These are phyloP conservation scores for Populus hybrid DNA, from an alignment of 441 rosid genomes.

Conservation along the genomic window DNA sequence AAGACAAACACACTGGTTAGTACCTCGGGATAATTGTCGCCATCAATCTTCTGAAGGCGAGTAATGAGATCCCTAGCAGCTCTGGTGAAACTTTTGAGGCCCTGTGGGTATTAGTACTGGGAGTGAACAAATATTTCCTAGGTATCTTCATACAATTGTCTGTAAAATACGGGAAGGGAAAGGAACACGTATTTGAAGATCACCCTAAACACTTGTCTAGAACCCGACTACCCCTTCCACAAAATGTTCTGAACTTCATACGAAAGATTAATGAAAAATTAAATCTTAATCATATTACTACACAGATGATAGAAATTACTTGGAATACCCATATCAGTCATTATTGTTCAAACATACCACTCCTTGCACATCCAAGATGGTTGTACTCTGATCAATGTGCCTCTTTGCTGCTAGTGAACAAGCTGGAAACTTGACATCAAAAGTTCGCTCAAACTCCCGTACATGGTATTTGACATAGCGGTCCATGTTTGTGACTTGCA, in stretches of 20 bases:
- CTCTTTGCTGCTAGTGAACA: conserved; percentile 71
- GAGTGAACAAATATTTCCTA: not conserved
- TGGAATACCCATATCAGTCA: not conserved
- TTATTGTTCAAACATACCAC: conserved; percentile 52
- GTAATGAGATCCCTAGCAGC: conserved; percentile 82
- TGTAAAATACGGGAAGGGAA: not conserved
- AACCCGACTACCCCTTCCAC: not conserved
- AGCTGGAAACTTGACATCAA: conserved; percentile 69
- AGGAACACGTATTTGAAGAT: not conserved
- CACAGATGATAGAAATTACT: not conserved
- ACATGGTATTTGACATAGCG: conserved; percentile 84
- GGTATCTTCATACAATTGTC: not conserved
- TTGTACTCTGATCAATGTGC: conserved; percentile 90
- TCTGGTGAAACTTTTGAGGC: conserved; percentile 77
- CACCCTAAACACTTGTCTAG: not conserved
- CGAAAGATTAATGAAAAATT: not conserved
- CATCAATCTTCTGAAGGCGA: conserved; percentile 77
- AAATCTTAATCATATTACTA: not conserved
- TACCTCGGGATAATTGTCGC: conserved; percentile 93
- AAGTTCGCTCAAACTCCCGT: conserved; percentile 76
- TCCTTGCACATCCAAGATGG: conserved; percentile 92
- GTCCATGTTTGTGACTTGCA: conserved; percentile 86
- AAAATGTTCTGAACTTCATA: not conserved
- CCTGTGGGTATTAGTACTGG: conserved; percentile 35
- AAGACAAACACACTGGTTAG: conserved; percentile 12